Percentiles rank a stretch among this genome's conserved stretches.
phyloP scores from a whole-genome alignment of 1,284 basidiomycete genomes.

The Tilletia walkeri region DNA sequence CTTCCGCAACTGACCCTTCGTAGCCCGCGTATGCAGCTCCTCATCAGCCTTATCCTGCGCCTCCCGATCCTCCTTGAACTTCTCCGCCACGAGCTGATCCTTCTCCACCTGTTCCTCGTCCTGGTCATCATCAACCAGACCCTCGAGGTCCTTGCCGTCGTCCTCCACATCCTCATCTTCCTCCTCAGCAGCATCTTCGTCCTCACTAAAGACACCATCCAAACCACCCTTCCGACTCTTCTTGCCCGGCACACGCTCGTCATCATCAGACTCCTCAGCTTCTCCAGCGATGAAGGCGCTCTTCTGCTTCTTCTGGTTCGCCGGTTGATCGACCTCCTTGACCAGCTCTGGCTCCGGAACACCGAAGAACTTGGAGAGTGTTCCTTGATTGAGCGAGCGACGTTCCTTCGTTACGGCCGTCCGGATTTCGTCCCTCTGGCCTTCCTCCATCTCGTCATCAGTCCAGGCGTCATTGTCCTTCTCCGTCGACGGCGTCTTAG shows the following conservation, averaged over 20 bases:
- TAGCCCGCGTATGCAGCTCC: conserved; percentile 43
- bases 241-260: conserved; percentile 29
- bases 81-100: conserved; percentile 37
- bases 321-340: background rate
- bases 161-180: conserved; percentile 36
- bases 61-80: conserved; percentile 41
- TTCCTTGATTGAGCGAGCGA: background rate
- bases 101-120: conserved; percentile 47
- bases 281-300: conserved; percentile 49
- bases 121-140: conserved; percentile 46
- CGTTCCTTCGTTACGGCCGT: background rate
- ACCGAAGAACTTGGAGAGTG: background rate
- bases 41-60: conserved; percentile 40
- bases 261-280: conserved; percentile 53
- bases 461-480: background rate
- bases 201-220: conserved; percentile 44
- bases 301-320: conserved; percentile 24
- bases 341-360: background rate
- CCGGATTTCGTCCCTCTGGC: background rate
- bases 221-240: conserved; percentile 39
- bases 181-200: conserved; percentile 23
- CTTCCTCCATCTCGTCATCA: background rate
- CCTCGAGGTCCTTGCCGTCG: conserved; percentile 44
- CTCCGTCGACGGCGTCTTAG: background rate
- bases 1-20: conserved; percentile 38